Percentiles rank a stretch among this genome's conserved stretches.
Evolutionary conservation across 352 stramenopile genomes (phyloP).

Genomic region (Pythium aquatile): DNA sequence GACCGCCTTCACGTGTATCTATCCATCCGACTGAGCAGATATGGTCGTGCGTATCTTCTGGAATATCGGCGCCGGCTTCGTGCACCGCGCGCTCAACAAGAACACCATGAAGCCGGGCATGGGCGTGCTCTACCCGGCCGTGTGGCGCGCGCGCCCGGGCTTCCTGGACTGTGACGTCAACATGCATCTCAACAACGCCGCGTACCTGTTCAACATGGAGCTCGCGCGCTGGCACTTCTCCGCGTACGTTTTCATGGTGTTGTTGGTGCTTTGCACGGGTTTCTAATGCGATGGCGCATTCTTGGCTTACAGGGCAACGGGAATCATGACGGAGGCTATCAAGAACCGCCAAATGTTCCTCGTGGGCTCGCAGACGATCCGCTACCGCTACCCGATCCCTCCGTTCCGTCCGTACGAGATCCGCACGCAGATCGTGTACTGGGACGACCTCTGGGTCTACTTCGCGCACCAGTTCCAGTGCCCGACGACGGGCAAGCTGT

Average conservation of each 20-base stretch:
- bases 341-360: conserved; percentile 68
- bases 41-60: conserved; percentile 68
- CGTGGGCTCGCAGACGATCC: conserved; percentile 49
- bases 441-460: conserved; percentile 37
- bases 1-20: no score
- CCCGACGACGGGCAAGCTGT: conserved; percentile 34
- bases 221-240: conserved; percentile 83
- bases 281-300: background rate
- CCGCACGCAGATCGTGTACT: conserved; percentile 33
- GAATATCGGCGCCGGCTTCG: conserved; percentile 60
- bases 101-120: conserved; percentile 45
- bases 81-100: conserved; percentile 58
- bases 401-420: conserved; percentile 39
- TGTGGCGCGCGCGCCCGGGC: conserved; percentile 64
- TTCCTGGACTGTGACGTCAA: conserved; percentile 84
- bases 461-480: conserved; percentile 36
- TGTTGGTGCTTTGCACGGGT: no score
- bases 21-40: background rate
- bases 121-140: conserved; percentile 56
- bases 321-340: conserved; percentile 51
- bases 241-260: conserved; percentile 37
- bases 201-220: conserved; percentile 83
- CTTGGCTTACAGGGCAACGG: conserved; percentile 32
- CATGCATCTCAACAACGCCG: conserved; percentile 85
- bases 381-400: conserved; percentile 33